Conservation (phyloP, 139 green algal species). For the Chlorokybus atmophyticus region DNA sequence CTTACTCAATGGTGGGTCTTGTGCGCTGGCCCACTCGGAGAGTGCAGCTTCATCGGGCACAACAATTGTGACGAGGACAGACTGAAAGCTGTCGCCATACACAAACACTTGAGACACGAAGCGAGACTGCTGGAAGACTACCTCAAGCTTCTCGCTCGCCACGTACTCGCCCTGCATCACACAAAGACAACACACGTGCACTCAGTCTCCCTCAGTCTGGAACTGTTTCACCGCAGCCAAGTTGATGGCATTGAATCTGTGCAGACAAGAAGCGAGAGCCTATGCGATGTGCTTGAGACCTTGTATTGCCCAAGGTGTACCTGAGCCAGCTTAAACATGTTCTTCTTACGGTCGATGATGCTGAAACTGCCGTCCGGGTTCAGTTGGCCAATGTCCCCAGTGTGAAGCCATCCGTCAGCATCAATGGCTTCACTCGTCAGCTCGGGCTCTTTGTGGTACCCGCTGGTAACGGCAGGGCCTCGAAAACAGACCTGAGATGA, state of each 20-base stretch:
- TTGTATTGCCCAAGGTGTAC: too few species aligned
- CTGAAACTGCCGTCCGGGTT: constrained; percentile 51
- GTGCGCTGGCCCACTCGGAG: constrained; percentile 36
- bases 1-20: neutral
- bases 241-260: too few species aligned
- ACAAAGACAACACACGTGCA: too few species aligned
- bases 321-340: constrained; percentile 97
- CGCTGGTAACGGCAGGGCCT: constrained; percentile 57
- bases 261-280: too few species aligned
- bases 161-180: constrained; percentile 95
- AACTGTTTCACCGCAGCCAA: too few species aligned
- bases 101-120: constrained; percentile 75
- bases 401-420: constrained; percentile 84
- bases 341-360: constrained; percentile 95
- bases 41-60: constrained; percentile 49
- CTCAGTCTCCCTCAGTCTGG: too few species aligned
- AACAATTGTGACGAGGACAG: constrained; percentile 64
- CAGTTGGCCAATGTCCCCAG: constrained; percentile 73
- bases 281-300: too few species aligned
- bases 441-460: constrained; percentile 78
- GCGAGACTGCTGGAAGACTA: constrained; percentile 57
- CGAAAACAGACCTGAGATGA: constrained; percentile 70
- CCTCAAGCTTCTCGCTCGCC: constrained; percentile 84
- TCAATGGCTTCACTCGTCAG: constrained; percentile 65
- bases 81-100: constrained; percentile 80